Evolutionary conservation across 148 eudicot genomes (phyloP), one percentile per base, ranked within the genome.

Genomic region (Heliosperma pusillum): DNA sequence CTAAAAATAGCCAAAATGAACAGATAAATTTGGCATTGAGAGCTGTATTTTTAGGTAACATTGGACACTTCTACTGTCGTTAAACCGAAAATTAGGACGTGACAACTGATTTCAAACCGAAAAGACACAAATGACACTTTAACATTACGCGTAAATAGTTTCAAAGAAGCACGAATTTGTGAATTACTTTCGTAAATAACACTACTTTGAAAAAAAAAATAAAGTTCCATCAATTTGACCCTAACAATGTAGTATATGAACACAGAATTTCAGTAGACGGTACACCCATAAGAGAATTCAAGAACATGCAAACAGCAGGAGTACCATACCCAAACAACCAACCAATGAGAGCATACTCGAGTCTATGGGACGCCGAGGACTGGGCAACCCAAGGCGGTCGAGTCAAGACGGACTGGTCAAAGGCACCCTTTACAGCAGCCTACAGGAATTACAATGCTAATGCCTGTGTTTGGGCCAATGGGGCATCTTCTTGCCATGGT

Each of bases 351-450:
- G 58, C 74, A 26, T 81, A 81, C 71, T 81, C 84, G 7, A 81
- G 80, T 50, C 71, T 81, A 2, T 81, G 84, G 84, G 67, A 81
- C 50, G 84, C 84, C 1, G 82, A 80, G 29, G 82, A 80, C 47
- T 80, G 82, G 82, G 82, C 82, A 53, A 80, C 82, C 7, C 82
- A 80, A 70, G 82, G 82, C 0, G 82, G 82, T 44, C 78, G 78
- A 5, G 59, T 80, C 30, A 80, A 81, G 78, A 81, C 84, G n/a
- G 84, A 81, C 65, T 81, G 84, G 84, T 57, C 67, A 55, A 74
- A 68, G 50, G 84, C 84, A 25, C 84, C 84, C 27, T 81, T 81
- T 42, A 77, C 71, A 25, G 84, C 84, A n/a, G 70, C 84, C 16
- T 81, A 77, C 74, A 59, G 78, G 40, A 81, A 81, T 63, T 81